Evolutionary conservation across 2,329 filamentous ascomycete species (phyloP).

Genomic region (Fusarium transvaalense): DNA sequence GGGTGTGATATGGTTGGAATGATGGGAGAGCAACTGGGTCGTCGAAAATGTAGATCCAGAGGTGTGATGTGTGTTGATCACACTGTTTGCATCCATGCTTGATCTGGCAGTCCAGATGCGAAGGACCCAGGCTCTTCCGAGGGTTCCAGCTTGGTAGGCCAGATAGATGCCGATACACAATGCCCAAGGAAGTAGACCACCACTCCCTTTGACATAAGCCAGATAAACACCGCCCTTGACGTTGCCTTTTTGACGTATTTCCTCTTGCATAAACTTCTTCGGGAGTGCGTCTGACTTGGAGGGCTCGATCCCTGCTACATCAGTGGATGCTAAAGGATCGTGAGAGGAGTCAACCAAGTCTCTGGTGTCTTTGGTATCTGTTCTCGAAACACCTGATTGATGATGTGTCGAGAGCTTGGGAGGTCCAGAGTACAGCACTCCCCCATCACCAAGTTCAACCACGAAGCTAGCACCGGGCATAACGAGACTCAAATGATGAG

Average conservation of each 20-base stretch:
- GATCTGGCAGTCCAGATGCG: constrained; percentile 67
- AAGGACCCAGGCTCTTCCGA: constrained; percentile 73
- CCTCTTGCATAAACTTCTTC: constrained; percentile 81
- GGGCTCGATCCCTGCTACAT: constrained; percentile 35
- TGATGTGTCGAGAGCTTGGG: neutral
- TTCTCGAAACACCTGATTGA: constrained; percentile 40
- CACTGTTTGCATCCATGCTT: neutral
- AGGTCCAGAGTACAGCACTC: constrained; percentile 60
- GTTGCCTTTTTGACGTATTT: constrained; percentile 74
- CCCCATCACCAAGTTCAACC: constrained; percentile 77
- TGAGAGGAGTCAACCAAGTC: constrained; percentile 38
- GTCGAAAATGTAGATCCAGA: constrained; percentile 58
- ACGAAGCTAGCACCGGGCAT: constrained; percentile 77
- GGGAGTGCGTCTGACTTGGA: constrained; percentile 67
- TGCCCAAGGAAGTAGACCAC: constrained; percentile 67
- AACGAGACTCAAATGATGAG: constrained; percentile 80
- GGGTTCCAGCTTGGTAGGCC: constrained; percentile 63
- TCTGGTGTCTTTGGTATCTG: constrained; percentile 55
- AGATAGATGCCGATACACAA: constrained; percentile 65
- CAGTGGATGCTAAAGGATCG: neutral
- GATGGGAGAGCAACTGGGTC: constrained; percentile 58
- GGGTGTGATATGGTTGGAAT: constrained; percentile 48
- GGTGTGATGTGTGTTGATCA: constrained; percentile 45
- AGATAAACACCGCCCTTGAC: constrained; percentile 74
- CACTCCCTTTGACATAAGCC: constrained; percentile 74